Base-by-base conservation (phyloP, 345 rosid species). In the Camelina neglecta region DNA sequence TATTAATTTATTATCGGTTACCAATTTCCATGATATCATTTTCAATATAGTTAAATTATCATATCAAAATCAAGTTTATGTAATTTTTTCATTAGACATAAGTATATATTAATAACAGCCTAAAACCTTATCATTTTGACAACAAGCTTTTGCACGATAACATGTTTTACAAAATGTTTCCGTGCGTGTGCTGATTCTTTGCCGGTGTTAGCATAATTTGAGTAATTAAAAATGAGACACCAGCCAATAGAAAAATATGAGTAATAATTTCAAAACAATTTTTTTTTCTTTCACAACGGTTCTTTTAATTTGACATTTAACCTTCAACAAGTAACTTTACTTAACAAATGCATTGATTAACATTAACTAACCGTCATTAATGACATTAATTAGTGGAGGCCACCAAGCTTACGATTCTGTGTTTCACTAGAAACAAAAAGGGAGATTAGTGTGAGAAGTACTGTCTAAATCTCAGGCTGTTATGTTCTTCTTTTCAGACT, bases 351-450 rank as follows among this genome's bases (percentile, higher is more conserved):
- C 38, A 71, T 29, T 65, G 50, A 7, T 1, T 38, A 65, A 65
- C 73, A 66, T 51, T 72, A 16, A 26, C 35, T 42, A 78, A 66
- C 50, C 42, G 38, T 51, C 77, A 67, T 73, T 67, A 73, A 73
- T 78, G 78, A 18, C 81, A 78, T 73, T 60, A 53, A 54, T 10
- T 78, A 78, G 78, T 78, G 78, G 78, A 72, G 45, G 71, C 65
- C 74, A 73, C 78, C 70, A 61, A 77, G 81, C 60, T 60, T 73
- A 53, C 60, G 77, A 78, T 73, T 73, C 65, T 78, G 45, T 73
- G 69, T 72, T 67, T 73, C 81, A 78, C 81, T 67, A 67, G 41
- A 77, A 77, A 65, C 81, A 77, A 77, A 71, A 77, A 39, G 49
- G 62, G 76, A 77, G 76, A 77, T 77, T 65, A 71, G 72, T 71